phyloP scores from a whole-genome alignment of 768 basidiomycete species.

The Hortiboletus campestris region DNA sequence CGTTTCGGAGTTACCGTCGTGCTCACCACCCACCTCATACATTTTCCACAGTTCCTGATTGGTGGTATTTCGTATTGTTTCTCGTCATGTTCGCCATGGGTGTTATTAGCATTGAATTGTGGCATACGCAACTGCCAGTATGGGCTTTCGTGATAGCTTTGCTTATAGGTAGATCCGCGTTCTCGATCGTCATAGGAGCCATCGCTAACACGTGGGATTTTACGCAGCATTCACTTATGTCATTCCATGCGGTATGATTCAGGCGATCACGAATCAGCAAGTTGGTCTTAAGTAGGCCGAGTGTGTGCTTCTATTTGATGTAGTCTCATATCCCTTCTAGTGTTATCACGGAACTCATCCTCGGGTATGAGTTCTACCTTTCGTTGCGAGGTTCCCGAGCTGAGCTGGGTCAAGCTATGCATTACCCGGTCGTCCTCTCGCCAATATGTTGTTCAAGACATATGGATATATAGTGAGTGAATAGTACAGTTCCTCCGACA shows the following conservation, averaged over 20 bases:
- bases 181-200: not conserved
- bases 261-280: slow-evolving; percentile 80
- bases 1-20: not conserved
- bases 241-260: slow-evolving; percentile 57
- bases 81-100: slow-evolving; percentile 69
- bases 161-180: slow-evolving; percentile 39
- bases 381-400: not conserved
- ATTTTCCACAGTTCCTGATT: slow-evolving; percentile 60
- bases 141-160: slow-evolving; percentile 68
- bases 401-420: slow-evolving; percentile 42
- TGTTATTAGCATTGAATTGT: slow-evolving; percentile 66
- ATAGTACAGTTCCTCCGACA: not conserved
- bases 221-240: slow-evolving; percentile 40
- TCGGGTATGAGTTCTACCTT: slow-evolving; percentile 41
- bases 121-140: slow-evolving; percentile 72
- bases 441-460: slow-evolving; percentile 87
- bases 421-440: slow-evolving; percentile 73
- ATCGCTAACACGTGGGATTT: not conserved
- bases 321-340: slow-evolving; percentile 20
- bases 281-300: slow-evolving; percentile 53
- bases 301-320: not conserved
- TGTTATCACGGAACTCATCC: slow-evolving; percentile 78
- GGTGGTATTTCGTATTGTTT: slow-evolving; percentile 80
- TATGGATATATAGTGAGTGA: slow-evolving; percentile 62
- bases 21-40: not conserved